Percentiles rank a stretch among this genome's conserved stretches.
Conservation (phyloP, 2,329 filamentous ascomycete genomes). For the Tolypocladium amazonense region DNA sequence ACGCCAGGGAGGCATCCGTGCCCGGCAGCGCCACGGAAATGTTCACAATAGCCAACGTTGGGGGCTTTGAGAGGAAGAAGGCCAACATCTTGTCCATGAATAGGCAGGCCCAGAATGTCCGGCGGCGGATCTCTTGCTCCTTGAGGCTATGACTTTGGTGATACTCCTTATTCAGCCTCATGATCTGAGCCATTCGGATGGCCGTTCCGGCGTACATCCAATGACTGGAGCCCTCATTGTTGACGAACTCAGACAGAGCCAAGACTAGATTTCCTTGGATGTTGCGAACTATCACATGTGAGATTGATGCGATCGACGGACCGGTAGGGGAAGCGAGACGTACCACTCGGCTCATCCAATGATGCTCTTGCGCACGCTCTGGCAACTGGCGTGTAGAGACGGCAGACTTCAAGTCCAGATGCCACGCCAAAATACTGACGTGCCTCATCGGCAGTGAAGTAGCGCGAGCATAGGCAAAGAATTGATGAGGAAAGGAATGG, state of each 20-base stretch:
- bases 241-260: slow-evolving; percentile 1
- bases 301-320: not conserved
- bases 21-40: not conserved
- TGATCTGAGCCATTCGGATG: slow-evolving; percentile 14
- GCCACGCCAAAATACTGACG: slow-evolving; percentile 2
- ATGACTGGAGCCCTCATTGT: slow-evolving; percentile 10
- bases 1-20: not conserved
- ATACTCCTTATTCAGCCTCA: slow-evolving; percentile 13
- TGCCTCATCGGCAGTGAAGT: slow-evolving; percentile 1
- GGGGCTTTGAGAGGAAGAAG: not conserved
- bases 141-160: slow-evolving; percentile 9
- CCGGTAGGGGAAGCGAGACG: not conserved
- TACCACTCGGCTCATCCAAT: slow-evolving; percentile 6
- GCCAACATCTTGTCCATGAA: slow-evolving; percentile 4
- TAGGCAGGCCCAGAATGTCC: slow-evolving; percentile 17
- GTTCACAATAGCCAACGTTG: not conserved
- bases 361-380: slow-evolving; percentile 2
- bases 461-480: slow-evolving; percentile 6
- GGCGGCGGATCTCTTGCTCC: slow-evolving; percentile 13
- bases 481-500: slow-evolving; percentile 4
- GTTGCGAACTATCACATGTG: slow-evolving; percentile 4
- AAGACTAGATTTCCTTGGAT: slow-evolving; percentile 10
- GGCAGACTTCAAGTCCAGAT: not conserved
- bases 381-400: not conserved
- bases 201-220: slow-evolving; percentile 12